Evolutionary conservation across 1,284 basidiomycete species (phyloP), one percentile per base, ranked within the genome.

Genomic region (Meripilus lineatus): DNA sequence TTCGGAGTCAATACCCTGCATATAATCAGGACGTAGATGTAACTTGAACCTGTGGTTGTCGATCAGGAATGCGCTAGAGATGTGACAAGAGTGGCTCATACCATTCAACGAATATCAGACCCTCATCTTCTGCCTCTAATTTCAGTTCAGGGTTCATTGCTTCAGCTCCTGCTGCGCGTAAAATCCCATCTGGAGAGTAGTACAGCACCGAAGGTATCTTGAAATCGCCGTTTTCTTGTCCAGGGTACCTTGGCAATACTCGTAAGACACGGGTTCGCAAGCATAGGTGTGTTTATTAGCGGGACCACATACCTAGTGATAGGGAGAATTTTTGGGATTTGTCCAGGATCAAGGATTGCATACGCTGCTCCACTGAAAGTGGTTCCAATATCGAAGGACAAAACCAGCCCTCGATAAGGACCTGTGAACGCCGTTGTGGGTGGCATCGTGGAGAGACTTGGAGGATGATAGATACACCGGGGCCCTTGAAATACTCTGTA

Each of bases 301-400:
- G 13, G 62, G 59, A 3, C 17, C 32, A 21, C 54, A 77, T 82
- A 84, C 83, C 84, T 67, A 45, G 83, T 87, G 45, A 87, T 80
- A 21, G 81, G 81, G 51, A 81, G 71, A 53, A 57, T 50, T 38
- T 53, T 34, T 2, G 53, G 53, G 13, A 47, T 46, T 14, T 42
- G 28, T 7, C 53, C 54, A 14, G 54, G 55, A 38, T 57, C 54
- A n/a, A 55, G 34, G 18, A 57, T 42, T 17, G 26, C 37, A 37
- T 53, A 55, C 7, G 47, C 54, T 1, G 54, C 35, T 2, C 52
- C 54, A 39, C 48, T 50, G 47, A 34, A 56, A 7, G 54, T 54
- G 2, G 54, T 56, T 2, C 54, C 52, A 1, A 53, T 30, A 28
- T 55, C 53, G 22, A 55, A 47, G 1, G 52, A 48, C 10, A 56